phyloP scores from a whole-genome alignment of 257 asterid genomes.

The Scutellaria minor region DNA sequence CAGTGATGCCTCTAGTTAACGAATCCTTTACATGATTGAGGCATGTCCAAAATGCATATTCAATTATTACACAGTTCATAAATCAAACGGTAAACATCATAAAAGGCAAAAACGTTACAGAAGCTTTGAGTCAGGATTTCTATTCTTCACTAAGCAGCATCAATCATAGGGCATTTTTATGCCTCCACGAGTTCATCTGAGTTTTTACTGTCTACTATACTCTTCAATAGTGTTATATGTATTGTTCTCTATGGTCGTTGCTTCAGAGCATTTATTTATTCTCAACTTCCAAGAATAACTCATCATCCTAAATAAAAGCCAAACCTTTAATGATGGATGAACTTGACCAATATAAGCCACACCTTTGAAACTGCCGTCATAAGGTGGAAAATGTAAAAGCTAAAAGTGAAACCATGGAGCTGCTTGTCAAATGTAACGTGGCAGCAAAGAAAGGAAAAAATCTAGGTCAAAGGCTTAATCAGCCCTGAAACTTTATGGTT shows the following conservation, averaged over 20 bases:
- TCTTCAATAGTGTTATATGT: neutral
- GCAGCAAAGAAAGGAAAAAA: neutral
- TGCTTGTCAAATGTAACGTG: neutral
- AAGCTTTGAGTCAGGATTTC: neutral
- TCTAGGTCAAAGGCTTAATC: neutral
- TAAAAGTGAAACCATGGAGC: neutral
- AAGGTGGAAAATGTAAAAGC: constrained; percentile 11
- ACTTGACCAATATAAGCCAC: neutral
- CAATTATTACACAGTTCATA: constrained; percentile 5
- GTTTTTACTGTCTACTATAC: neutral
- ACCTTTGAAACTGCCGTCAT: neutral
- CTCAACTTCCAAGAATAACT: neutral
- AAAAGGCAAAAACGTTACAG: constrained; percentile 3
- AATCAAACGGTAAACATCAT: neutral
- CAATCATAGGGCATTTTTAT: constrained; percentile 7
- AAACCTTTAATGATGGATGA: no score
- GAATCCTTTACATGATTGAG: constrained; percentile 2
- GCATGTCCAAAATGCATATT: constrained; percentile 10
- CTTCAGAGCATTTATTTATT: neutral
- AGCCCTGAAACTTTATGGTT: constrained; percentile 16
- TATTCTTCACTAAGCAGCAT: constrained; percentile 6
- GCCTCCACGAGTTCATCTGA: constrained; percentile 7
- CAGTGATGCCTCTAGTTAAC: neutral
- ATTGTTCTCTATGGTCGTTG: neutral
- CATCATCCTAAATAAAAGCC: neutral